Evolutionary conservation across 768 basidiomycete genomes (phyloP).

Genomic region (Termitomyces sp.): DNA sequence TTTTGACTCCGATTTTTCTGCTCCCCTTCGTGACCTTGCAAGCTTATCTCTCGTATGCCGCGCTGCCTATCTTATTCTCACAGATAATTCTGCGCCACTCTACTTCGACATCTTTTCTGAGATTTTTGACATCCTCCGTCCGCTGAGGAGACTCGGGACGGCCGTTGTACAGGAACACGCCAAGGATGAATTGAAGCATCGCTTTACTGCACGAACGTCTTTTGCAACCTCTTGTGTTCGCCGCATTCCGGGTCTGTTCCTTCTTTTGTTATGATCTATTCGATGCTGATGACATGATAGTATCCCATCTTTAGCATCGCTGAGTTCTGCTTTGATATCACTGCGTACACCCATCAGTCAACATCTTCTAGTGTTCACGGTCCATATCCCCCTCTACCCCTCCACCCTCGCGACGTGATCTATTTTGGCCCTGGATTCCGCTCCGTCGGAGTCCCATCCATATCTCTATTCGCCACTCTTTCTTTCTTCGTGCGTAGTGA

Average conservation of each 20-base stretch:
- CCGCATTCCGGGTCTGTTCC: slow-evolving; percentile 41
- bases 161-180: slow-evolving; percentile 25
- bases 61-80: slow-evolving; percentile 22
- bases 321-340: slow-evolving; percentile 26
- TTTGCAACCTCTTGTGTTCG: slow-evolving; percentile 42
- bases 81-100: slow-evolving; percentile 21
- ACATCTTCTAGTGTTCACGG: slow-evolving; percentile 19
- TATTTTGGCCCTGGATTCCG: slow-evolving; percentile 39
- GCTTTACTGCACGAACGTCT: slow-evolving; percentile 33
- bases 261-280: slow-evolving; percentile 11
- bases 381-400: slow-evolving; percentile 24
- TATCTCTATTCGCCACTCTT: slow-evolving; percentile 43
- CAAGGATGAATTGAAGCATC: slow-evolving; percentile 39
- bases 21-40: slow-evolving; percentile 28
- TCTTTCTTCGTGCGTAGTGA: slow-evolving; percentile 42
- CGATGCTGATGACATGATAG: slow-evolving; percentile 21
- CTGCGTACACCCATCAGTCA: slow-evolving; percentile 9
- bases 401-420: slow-evolving; percentile 23
- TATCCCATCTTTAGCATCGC: slow-evolving; percentile 38
- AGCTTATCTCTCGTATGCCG: slow-evolving; percentile 29
- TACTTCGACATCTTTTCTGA: slow-evolving; percentile 36
- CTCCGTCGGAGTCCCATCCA: slow-evolving; percentile 32
- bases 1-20: slow-evolving; percentile 19
- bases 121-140: slow-evolving; percentile 45
- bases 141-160: slow-evolving; percentile 31